Percentiles rank a stretch among this genome's conserved stretches.
Conservation (phyloP, 176 grass and related monocot species). For the Ensete glaucum region DNA sequence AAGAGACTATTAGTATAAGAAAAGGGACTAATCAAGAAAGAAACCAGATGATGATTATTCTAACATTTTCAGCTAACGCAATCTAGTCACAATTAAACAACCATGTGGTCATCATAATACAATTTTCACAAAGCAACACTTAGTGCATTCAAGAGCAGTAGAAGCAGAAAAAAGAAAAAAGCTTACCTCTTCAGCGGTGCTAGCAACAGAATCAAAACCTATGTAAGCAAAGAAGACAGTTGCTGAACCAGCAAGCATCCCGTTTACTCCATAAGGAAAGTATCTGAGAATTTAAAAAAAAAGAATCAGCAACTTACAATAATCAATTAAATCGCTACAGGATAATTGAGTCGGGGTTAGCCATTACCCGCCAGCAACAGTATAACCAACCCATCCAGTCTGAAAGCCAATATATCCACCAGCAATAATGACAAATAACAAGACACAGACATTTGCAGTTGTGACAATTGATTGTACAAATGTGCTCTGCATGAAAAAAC, state of each 20-base stretch:
- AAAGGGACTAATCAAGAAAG: background rate
- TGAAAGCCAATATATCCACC: constrained; percentile 83
- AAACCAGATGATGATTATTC: background rate
- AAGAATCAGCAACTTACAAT: constrained; percentile 11
- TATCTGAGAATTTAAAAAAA: constrained; percentile 36
- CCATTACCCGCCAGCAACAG: constrained; percentile 50
- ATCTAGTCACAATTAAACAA: background rate
- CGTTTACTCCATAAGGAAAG: constrained; percentile 60
- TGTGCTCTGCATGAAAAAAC: constrained; percentile 43
- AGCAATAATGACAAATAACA: constrained; percentile 70
- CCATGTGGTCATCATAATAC: background rate
- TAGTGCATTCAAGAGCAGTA: background rate
- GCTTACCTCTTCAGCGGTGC: constrained; percentile 71
- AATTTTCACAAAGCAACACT: background rate
- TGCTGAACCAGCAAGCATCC: constrained; percentile 69
- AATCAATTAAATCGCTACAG: constrained; percentile 3
- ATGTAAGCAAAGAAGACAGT: constrained; percentile 90
- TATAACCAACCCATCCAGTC: constrained; percentile 74
- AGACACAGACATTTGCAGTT: constrained; percentile 57
- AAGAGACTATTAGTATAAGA: constrained; percentile 7
- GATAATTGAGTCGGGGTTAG: background rate
- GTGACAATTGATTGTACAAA: constrained; percentile 75
- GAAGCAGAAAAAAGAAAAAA: background rate
- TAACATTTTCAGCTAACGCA: background rate
- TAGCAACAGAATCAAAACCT: constrained; percentile 75